Evolutionary conservation across 73 alveolate genomes (phyloP).

Genomic region (Paramecium octaurelia): DNA sequence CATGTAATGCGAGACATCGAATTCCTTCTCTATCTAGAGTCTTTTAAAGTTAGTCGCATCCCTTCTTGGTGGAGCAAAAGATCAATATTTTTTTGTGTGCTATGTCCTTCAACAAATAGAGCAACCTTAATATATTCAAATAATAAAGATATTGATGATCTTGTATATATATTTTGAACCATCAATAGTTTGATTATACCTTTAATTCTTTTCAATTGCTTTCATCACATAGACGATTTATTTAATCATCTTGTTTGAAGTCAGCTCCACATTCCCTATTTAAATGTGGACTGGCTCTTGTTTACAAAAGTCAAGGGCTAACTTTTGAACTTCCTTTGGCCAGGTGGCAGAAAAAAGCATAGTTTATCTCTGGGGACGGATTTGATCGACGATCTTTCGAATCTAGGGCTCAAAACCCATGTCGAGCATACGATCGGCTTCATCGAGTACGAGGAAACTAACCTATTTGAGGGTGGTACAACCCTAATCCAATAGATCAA

Average conservation of each 20-base stretch:
- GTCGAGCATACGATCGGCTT: conserved; percentile 94
- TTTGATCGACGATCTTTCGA: conserved; percentile 69
- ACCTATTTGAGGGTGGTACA: conserved; percentile 70
- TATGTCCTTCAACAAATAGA: neutral
- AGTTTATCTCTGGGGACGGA: conserved; percentile 73
- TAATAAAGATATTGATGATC: conserved; percentile 15
- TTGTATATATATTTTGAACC: neutral
- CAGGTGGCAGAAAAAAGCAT: conserved; percentile 93
- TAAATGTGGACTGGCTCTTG: conserved; percentile 73
- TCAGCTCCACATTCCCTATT: conserved; percentile 75
- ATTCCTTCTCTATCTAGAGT: conserved; percentile 64
- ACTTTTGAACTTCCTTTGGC: conserved; percentile 75
- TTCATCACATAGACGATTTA: conserved; percentile 54
- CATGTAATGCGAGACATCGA: conserved; percentile 78
- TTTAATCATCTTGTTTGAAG: conserved; percentile 64
- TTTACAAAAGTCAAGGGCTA: conserved; percentile 79
- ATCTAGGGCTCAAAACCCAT: conserved; percentile 90
- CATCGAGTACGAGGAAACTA: conserved; percentile 83
- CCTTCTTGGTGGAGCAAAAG: conserved; percentile 83
- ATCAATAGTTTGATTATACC: conserved; percentile 9
- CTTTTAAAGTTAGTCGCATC: conserved; percentile 76
- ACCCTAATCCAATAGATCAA: conserved; percentile 79
- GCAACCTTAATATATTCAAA: conserved; percentile 4
- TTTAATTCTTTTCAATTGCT: neutral
- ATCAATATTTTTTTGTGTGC: conserved; percentile 68